Base-by-base conservation (phyloP, 2,329 filamentous ascomycete species). In the Pseudogymnoascus sp. region DNA sequence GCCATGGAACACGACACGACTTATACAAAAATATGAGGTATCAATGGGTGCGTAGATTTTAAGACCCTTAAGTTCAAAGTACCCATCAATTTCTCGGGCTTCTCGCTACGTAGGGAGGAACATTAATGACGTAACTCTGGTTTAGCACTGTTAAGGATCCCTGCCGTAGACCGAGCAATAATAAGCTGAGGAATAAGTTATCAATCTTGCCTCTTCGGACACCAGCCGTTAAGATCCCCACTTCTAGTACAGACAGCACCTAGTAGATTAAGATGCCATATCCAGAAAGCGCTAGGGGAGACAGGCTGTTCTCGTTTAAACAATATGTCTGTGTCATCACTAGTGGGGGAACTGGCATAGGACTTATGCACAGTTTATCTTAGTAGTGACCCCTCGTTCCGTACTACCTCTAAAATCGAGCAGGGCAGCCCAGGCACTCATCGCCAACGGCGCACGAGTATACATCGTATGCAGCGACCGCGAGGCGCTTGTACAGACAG, bases 221-320 rank as follows among this genome's bases (percentile, higher is more conserved):
- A 43, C 37, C 16, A 41, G 39, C 38, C 16, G 16, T 41, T 16
- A 41, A 41, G 16, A 41, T 41, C 38, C 16, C 11, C 38, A 41
- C 38, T 41, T 41, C 38, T 41, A 41, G 16, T 41, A 41, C 38
- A 21, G 38, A 8, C 16, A 41, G 38, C 39, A 43, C 10, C 39
- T 21, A 41, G 10, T 21, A 41, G 35, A 4, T 4, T 26, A 12
- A 55, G 16, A 70, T 69, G 68, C 66, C 63, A 37, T 63, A 60
- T 38, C 69, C 69, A 7, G 62, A 66, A 33, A 45, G 65, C 19
- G 55, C 71, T 7, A 65, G 64, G 64, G 70, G 69, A 6, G 64
- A 87, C 70, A 66, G 77, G 76, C 73, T 89, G 80, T 64, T 76
- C 75, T 61, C 77, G 33, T 71, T 79, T 58, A 77, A 77, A 64